phyloP scores from a whole-genome alignment of 179 eudicot genomes.

The Corrigiola litoralis region DNA sequence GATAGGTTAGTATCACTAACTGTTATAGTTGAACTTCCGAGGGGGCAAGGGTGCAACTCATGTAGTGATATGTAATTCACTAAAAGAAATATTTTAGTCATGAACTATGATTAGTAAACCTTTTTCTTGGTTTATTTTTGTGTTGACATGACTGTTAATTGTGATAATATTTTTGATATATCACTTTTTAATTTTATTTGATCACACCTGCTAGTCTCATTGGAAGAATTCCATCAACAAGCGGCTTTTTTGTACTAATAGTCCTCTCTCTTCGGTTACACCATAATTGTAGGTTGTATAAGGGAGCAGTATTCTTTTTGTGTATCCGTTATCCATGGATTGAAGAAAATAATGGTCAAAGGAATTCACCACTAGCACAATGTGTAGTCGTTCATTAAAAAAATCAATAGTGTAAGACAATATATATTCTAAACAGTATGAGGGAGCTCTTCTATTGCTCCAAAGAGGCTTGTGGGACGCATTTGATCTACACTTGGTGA shows the following conservation, averaged over 20 bases:
- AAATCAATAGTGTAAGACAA: not conserved
- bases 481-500: not conserved
- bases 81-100: no score
- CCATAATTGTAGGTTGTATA: not conserved
- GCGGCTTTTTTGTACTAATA: not conserved
- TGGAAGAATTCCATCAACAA: no score
- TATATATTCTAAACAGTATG: not conserved
- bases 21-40: no score
- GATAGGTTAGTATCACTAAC: conserved; percentile 49
- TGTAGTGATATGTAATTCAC: no score
- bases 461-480: not conserved
- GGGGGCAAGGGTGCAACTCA: no score
- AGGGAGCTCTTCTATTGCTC: not conserved
- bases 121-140: no score
- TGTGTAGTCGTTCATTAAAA: no score
- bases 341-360: no score
- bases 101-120: no score
- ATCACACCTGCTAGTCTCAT: no score
- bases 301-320: not conserved
- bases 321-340: not conserved
- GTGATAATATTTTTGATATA: not conserved
- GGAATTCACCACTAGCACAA: no score
- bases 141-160: not conserved
- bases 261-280: not conserved
- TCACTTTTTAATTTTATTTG: not conserved